Base-by-base conservation (phyloP, 768 basidiomycete genomes). In the Trametes coccinea region DNA sequence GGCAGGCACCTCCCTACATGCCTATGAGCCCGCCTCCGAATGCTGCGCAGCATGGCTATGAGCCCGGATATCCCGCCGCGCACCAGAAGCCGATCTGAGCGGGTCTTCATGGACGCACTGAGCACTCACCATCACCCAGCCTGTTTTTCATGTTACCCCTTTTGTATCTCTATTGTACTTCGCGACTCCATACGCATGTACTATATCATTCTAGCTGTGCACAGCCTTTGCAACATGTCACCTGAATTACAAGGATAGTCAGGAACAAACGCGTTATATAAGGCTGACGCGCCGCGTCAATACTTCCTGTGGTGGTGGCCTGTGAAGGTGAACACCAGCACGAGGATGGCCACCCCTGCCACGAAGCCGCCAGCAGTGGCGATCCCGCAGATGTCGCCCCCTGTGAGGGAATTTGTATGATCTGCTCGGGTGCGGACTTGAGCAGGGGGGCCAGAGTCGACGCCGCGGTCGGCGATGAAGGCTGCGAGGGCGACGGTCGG, bases 381-480 rank as follows among this genome's bases (percentile, higher is more conserved):
- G 67, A 78, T 56, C 45, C 71, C 57, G 61, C 70, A 68, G 31
- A 73, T 67, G 31, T 65, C 62, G 5, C 51, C 67, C 6, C 66
- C 69, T 14, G 57, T 62, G 30, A 71, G 62, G n/a, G 43, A 37
- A 37, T 56, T 41, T 8, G 59, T 51, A 4, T 41, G 63, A 37
- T 62, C 56, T 14, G 66, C 55, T 11, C 49, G 55, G 10, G 63
- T 41, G 41, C 52, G 61, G n/a, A 68, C 67, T 22, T 63, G 43
- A 14, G 65, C 67, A 6, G 71, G 65, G 3, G 67, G 54, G 2
- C 71, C 72, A 5, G 73, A 69, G 58, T 83, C 81, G n/a, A 67
- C 60, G 39, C 83, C 84, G 14, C 83, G 78, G 34, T 68, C 68
- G 9, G 62, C 54, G 56, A 72, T 74, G 62, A 85, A 85, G 17